These are phyloP conservation scores for Linderina pennispora DNA, from an alignment of 192 early-diverging fungal genomes.

Conservation along the genomic window DNA sequence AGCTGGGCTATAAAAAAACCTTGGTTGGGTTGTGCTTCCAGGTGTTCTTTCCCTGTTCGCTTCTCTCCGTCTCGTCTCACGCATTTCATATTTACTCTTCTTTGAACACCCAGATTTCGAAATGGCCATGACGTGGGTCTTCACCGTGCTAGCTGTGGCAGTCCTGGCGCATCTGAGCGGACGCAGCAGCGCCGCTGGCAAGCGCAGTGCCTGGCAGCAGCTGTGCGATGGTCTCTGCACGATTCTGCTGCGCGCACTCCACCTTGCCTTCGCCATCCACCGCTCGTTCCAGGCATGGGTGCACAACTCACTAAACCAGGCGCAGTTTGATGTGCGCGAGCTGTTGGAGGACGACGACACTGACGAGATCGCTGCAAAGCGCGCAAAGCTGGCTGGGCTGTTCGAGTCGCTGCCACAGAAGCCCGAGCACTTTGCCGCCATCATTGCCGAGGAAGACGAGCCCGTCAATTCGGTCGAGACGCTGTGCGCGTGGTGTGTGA, in stretches of 20 bases:
- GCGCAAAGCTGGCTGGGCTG: constrained; percentile 18
- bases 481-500: constrained; percentile 26
- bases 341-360: constrained; percentile 26
- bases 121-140: constrained; percentile 8
- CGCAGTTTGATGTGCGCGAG: constrained; percentile 31
- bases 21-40: too few species aligned
- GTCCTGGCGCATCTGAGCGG: constrained; percentile 12
- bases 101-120: background rate
- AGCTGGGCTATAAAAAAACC: too few species aligned
- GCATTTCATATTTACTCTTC: background rate
- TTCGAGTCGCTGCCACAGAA: constrained; percentile 33
- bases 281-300: constrained; percentile 38
- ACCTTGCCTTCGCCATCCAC: constrained; percentile 32
- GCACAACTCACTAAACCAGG: constrained; percentile 26
- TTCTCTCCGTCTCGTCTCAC: background rate
- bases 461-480: constrained; percentile 21
- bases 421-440: constrained; percentile 30
- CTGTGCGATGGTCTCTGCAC: constrained; percentile 22
- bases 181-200: background rate
- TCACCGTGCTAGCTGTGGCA: constrained; percentile 13
- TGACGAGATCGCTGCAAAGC: constrained; percentile 18
- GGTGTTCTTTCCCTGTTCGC: background rate
- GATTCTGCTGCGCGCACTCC: constrained; percentile 17
- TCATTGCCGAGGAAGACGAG: constrained; percentile 17
- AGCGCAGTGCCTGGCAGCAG: constrained; percentile 12